Evolutionary conservation across 768 basidiomycete genomes (phyloP), one percentile per base, ranked within the genome.

Genomic region (Steccherinum ochraceum): DNA sequence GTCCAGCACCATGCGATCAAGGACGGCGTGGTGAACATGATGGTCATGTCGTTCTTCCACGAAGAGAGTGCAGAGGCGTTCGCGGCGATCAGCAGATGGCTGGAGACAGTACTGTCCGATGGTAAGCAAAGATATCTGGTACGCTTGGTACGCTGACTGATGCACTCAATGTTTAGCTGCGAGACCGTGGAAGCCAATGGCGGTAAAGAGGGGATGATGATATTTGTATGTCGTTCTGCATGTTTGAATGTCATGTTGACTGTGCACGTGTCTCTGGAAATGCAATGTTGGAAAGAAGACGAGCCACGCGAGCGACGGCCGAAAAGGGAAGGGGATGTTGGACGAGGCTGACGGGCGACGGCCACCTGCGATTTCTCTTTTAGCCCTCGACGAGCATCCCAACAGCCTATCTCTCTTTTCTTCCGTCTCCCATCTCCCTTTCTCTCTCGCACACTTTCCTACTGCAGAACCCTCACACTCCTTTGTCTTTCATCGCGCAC

Each of bases 1-100:
- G 59, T 67, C 12, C 43, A 10, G 11, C 64, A 65, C 45, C 42
- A 24, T 1, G 64, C 63, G 42, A 47, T 50, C 7, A 24, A 40
- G 40, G 53, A 58, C 27, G 59, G 41, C 3, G 40, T 51, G 5
- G 59, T 60, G 39, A 52, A 64, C 7, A 35, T 35, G 7, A 7
- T 35, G 30, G 30, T 35, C 7, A 35, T 35, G 30, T 16, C 30
- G 30, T 35, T 7, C 7, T 35, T 35, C 30, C 7, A 35, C 30
- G 7, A 7, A 7, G 30, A 35, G 30, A 7, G 30, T 16, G 16
- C 7, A 35, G 30, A 7, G 30, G 30, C 30, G 30, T 35, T 35
- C 16, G 30, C 7, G 16, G 30, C 30, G 16, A 35, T 35, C 16
- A 16, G 16, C 30, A 16, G 7, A 16, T 35, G 30, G 30, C 16